phyloP scores from a whole-genome alignment of 805 yeast species.

The Starmerella asiatica region DNA sequence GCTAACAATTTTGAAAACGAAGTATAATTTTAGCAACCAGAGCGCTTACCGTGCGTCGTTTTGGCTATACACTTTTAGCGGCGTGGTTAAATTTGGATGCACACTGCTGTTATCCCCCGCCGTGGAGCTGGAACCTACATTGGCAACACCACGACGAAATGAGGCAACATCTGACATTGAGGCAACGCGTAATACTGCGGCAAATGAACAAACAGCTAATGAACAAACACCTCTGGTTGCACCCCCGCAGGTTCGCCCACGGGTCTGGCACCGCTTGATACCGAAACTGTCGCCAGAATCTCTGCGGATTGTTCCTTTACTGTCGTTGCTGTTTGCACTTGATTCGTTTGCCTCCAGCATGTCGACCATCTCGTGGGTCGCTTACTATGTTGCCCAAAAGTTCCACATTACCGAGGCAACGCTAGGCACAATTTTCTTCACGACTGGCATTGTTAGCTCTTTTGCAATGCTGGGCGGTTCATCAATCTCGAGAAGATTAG shows the following conservation, averaged over 20 bases:
- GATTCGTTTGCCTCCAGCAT: conserved; percentile 78
- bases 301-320: conserved; percentile 19
- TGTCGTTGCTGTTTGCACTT: conserved; percentile 42
- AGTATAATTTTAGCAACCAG: conserved; percentile 20
- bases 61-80: conserved; percentile 40
- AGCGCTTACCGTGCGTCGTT: conserved; percentile 42
- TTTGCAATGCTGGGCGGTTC: conserved; percentile 38
- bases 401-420: conserved; percentile 42
- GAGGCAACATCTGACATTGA: neutral
- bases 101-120: conserved; percentile 32
- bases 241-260: neutral
- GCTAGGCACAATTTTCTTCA: conserved; percentile 56
- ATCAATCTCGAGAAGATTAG: conserved; percentile 40
- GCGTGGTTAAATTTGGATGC: conserved; percentile 34
- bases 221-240: neutral
- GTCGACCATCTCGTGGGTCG: conserved; percentile 72
- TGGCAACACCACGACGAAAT: no score
- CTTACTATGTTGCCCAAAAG: conserved; percentile 53
- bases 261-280: neutral
- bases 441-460: conserved; percentile 48
- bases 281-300: conserved; percentile 22
- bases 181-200: neutral
- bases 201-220: neutral
- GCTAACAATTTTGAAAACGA: conserved; percentile 29
- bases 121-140: conserved; percentile 5